Evolutionary conservation across 495 filamentous ascomycete genomes (phyloP).

Genomic region (Tirmania nivea): DNA sequence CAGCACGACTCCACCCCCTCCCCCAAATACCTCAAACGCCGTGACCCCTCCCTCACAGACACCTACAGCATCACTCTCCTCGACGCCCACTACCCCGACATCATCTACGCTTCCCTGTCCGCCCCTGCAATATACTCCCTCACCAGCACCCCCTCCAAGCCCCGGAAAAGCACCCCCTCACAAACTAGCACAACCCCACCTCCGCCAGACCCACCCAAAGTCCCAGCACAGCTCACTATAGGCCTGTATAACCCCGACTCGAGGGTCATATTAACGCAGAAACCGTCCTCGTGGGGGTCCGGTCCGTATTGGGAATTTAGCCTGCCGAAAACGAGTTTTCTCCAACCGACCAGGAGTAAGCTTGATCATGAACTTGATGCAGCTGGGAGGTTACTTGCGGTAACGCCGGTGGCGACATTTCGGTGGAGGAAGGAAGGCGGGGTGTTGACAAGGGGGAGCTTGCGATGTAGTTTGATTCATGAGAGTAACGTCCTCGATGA

Average conservation of each 20-base stretch:
- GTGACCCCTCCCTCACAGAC: conserved; percentile 49
- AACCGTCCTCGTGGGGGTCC: conserved; percentile 33
- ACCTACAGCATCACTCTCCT: conserved; percentile 69
- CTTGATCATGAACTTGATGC: conserved; percentile 57
- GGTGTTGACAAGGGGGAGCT: conserved; percentile 31
- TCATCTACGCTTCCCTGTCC: conserved; percentile 66
- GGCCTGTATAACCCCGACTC: conserved; percentile 93
- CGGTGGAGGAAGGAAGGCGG: conserved; percentile 83
- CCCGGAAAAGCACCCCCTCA: conserved; percentile 26
- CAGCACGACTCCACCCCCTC: conserved; percentile 61
- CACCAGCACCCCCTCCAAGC: conserved; percentile 29
- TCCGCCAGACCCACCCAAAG: conserved; percentile 38
- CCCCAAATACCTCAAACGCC: conserved; percentile 55
- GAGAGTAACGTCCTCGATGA: conserved; percentile 25
- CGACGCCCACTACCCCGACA: conserved; percentile 57
- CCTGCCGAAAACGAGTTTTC: conserved; percentile 70
- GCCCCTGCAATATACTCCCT: conserved; percentile 58
- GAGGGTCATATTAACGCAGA: conserved; percentile 44
- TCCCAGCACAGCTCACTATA: conserved; percentile 58
- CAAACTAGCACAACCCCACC: conserved; percentile 29
- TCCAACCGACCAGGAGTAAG: conserved; percentile 48
- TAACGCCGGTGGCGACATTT: conserved; percentile 63
- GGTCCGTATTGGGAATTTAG: conserved; percentile 69
- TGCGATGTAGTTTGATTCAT: conserved; percentile 13
- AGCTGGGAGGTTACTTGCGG: conserved; percentile 37